Evolutionary conservation across 177 flowering plant genomes (phyloP), one percentile per base, ranked within the genome.

Genomic region (Vitis hybrid): DNA sequence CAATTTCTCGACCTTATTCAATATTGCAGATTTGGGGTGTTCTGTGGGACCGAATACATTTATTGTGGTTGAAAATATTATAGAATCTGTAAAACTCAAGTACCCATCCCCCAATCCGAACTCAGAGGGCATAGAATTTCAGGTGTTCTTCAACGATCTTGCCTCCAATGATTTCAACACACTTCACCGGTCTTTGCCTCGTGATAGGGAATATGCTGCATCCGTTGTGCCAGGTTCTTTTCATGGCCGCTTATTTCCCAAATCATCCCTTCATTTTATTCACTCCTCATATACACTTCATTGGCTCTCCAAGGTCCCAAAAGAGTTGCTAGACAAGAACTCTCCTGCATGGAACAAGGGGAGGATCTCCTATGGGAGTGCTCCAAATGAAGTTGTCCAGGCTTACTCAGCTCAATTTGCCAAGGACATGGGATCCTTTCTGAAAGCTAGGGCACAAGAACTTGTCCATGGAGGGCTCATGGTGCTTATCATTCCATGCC

Each of bases 381-480:
- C 48, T 9, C 49, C 54, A 17, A 59, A 23, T 1, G 72, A 64
- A 23, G 75, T 73, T 21, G 59, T 18, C 23, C 34, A 70, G 26
- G 77, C 78, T 23, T 69, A 65, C 51, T 17, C 54, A 19, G 52
- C 23, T 54, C 71, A 70, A 19, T 70, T 60, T 34, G 58, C 66
- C 5, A 32, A 51, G 14, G 70, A 75, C 52, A 66, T 70, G 59
- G 68, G 56, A n/a, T 56, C 59, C 0, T 70, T 70, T 51, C 17
- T 71, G 17, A 15, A 8, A 10, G 45, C 74, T 17, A 70, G 78
- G 63, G 67, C 74, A 10, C 54, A 75, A 34, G 74, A 75, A 58
- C 34, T 75, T 14, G 54, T 57, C 17, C 17, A 17, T 62, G 74
- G 78, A 17, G 71, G 71, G 1, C 17, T 66, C 0, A 26, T 70